Evolutionary conservation across 2,329 filamentous ascomycete species (phyloP).

Genomic region (Verticillium klebahnii): DNA sequence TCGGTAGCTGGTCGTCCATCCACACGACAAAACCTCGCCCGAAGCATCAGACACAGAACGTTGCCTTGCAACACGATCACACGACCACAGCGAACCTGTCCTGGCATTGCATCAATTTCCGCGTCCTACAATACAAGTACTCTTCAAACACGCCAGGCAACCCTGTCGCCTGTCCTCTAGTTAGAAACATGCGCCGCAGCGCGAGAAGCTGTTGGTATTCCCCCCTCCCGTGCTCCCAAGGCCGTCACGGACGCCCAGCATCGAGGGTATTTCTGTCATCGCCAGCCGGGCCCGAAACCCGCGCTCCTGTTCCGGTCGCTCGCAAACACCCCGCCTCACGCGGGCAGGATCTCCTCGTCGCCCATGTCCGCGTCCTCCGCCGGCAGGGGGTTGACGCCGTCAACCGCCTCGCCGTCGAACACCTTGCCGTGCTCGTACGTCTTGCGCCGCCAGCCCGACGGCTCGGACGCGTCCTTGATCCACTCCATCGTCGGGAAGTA

Average conservation of each 20-base stretch:
- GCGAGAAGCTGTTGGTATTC: not conserved
- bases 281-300: not conserved
- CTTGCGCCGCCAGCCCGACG: slow-evolving; percentile 58
- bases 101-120: not conserved
- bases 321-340: not conserved
- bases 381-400: slow-evolving; percentile 36
- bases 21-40: too few relatives aligned
- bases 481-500: slow-evolving; percentile 75
- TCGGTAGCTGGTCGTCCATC: too few relatives aligned
- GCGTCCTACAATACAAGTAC: not conserved
- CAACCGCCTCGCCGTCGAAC: slow-evolving; percentile 49
- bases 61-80: too few relatives aligned
- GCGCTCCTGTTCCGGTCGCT: not conserved
- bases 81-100: too few relatives aligned
- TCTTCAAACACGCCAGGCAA: not conserved
- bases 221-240: not conserved
- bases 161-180: not conserved
- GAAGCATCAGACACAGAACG: too few relatives aligned
- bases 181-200: not conserved
- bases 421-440: slow-evolving; percentile 55
- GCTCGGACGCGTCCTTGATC: slow-evolving; percentile 57
- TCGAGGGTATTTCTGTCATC: not conserved
- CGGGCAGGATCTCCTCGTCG: slow-evolving; percentile 12
- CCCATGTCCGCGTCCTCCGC: slow-evolving; percentile 41
- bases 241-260: not conserved